Base-by-base conservation (phyloP, 83 land plant genomes). In the Larix sibirica region DNA sequence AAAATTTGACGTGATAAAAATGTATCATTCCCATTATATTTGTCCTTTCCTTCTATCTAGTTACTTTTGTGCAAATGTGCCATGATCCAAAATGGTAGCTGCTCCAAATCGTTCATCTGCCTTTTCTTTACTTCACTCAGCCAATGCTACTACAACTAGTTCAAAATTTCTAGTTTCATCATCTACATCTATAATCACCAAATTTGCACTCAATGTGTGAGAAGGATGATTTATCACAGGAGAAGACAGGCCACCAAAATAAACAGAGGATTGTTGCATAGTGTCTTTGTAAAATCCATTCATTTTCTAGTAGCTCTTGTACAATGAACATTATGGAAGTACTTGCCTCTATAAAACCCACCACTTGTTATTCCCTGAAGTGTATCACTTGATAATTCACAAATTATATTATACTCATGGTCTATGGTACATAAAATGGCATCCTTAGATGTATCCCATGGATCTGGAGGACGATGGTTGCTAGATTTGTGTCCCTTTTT, bases 401-500 rank as follows among this genome's bases (percentile, higher is more conserved):
- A 98, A 62, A 94, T 86, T 14, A 94, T 84, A 26, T 96, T 93
- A 86, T 96, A 98, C 81, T 98, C 97, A 85, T 98, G 96, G 54
- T 96, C 95, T 62, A 91, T 84, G 62, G 99, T 99, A 88, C 97
- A 96, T 16, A 98, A 85, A 62, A 92, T 69, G 14, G 97, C 99
- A 89, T 98, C 99, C 83, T 98, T 99, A 21, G 88, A 89, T 20
- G 96, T 82, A 76, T 84, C 86, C 99, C 99, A 98, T 58, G 87
- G 28, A 83, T 93, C 95, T 63, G 99, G 90, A 3, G 89, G 97
- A 59, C 90, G 62, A 81, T 83, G 90, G 18, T 92, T 96, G 59
- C 78, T 85, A 17, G 91, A 87, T 94, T 94, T 94, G 47, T 40
- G 36, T 88, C 3, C 90, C 97, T n/a, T n/a, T n/a, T n/a, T n/a